Conservation (phyloP, 306 rosid genomes). For the Trichosanthes truncata region DNA sequence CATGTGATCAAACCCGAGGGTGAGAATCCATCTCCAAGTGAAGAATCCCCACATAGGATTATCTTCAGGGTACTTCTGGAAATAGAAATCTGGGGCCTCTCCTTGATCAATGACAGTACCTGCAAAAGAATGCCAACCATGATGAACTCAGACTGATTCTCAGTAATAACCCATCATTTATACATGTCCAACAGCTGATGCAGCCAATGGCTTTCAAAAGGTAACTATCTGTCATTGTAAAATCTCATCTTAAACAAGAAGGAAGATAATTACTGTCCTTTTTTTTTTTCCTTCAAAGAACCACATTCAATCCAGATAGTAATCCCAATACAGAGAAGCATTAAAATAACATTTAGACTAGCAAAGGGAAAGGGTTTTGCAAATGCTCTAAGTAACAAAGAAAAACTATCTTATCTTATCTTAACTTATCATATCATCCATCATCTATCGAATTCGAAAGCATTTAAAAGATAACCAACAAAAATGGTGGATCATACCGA, state of each 20-base stretch:
- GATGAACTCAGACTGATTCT: neutral
- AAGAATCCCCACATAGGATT: slow-evolving; percentile 76
- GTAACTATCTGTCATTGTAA: neutral
- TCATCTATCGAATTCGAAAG: neutral
- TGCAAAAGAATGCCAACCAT: slow-evolving; percentile 15
- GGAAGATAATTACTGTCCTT: neutral
- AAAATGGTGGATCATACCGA: slow-evolving; percentile 33
- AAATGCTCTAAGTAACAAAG: neutral
- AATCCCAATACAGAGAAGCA: neutral
- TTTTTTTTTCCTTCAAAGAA: neutral
- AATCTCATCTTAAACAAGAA: neutral
- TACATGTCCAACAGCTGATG: neutral
- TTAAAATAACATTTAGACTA: neutral
- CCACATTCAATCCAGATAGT: neutral
- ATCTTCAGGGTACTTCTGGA: slow-evolving; percentile 72
- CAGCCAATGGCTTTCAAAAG: neutral
- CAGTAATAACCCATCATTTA: neutral
- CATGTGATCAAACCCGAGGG: slow-evolving; percentile 95
- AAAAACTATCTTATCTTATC: neutral
- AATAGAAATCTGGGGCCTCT: slow-evolving; percentile 65
- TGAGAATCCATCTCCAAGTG: slow-evolving; percentile 92
- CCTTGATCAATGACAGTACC: slow-evolving; percentile 94
- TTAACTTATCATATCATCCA: neutral
- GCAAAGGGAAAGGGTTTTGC: neutral
- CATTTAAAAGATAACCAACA: neutral